Evolutionary conservation across 805 yeast species (phyloP).

Genomic region (Debaryomyces maramus): DNA sequence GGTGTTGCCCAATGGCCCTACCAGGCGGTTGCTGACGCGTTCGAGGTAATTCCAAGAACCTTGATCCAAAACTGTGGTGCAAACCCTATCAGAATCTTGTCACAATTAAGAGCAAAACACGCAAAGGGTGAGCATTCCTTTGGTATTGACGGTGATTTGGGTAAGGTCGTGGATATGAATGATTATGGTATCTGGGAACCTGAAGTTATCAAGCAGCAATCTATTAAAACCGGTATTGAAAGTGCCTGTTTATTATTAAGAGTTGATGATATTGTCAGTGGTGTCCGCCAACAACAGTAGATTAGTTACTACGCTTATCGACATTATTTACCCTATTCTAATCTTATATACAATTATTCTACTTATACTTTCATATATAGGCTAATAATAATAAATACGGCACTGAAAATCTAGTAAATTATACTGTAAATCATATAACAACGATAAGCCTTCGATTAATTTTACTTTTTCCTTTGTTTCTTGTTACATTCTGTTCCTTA

Average conservation of each 20-base stretch:
- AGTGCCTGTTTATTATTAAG: slow-evolving; percentile 92
- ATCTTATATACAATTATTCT: not conserved
- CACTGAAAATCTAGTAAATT: no score
- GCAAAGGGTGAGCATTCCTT: slow-evolving; percentile 82
- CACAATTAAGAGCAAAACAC: slow-evolving; percentile 94
- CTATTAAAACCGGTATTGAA: slow-evolving; percentile 96
- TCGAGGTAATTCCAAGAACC: slow-evolving; percentile 98
- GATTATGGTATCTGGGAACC: slow-evolving; percentile 99
- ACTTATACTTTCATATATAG: not conserved
- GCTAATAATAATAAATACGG: no score
- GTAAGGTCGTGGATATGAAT: slow-evolving; percentile 93
- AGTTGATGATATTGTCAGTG: slow-evolving; percentile 97
- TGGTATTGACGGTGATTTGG: slow-evolving; percentile 94
- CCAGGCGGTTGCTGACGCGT: slow-evolving; percentile 97
- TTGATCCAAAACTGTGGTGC: slow-evolving; percentile 98
- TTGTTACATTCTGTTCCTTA: no score
- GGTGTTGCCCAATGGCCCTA: slow-evolving; percentile 99
- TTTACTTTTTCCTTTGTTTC: no score
- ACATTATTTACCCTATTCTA: not conserved
- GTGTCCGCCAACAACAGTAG: slow-evolving; percentile 61
- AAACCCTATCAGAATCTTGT: slow-evolving; percentile 83
- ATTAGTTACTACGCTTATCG: not conserved
- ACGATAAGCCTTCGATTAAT: no score
- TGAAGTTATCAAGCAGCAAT: slow-evolving; percentile 94
- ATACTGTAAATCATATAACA: no score